phyloP scores from a whole-genome alignment of 208 protist genomes.

The Trypanosoma lewisi region DNA sequence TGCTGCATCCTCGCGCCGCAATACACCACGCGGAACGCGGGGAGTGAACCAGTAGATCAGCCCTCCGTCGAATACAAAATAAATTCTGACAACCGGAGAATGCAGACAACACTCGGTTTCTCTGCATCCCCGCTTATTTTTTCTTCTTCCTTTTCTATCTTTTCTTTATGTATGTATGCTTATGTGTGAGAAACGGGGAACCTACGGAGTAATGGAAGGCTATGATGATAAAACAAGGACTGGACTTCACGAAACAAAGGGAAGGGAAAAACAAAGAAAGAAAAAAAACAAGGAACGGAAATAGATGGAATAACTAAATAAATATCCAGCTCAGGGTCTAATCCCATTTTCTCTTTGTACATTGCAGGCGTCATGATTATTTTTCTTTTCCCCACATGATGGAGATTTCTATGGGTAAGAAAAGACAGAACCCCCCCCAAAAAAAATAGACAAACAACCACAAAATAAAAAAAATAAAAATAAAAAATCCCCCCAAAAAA shows the following conservation, averaged over 20 bases:
- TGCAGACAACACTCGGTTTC: not conserved
- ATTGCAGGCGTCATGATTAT: too few species aligned
- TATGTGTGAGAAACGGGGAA: too few species aligned
- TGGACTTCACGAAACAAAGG: too few species aligned
- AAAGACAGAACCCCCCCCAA: not conserved
- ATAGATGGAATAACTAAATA: not conserved
- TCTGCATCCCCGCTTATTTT: not conserved
- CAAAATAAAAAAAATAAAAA: conserved; percentile 19
- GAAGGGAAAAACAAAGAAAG: too few species aligned
- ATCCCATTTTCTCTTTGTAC: too few species aligned
- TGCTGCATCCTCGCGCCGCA: not conserved
- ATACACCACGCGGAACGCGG: not conserved
- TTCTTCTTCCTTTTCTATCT: not conserved
- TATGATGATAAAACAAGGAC: too few species aligned
- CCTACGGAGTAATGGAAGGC: too few species aligned
- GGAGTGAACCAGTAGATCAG: not conserved
- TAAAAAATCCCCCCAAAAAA: conserved; percentile 1
- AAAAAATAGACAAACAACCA: conserved; percentile 9
- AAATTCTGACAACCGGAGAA: not conserved
- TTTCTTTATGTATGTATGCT: too few species aligned
- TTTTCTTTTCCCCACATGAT: too few species aligned
- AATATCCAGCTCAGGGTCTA: too few species aligned
- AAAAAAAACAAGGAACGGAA: not conserved
- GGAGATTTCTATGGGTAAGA: too few species aligned
- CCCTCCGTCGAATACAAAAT: not conserved